These are phyloP conservation scores for Acanthochlamys bracteata DNA, from an alignment of 106 monocot genomes.

Conservation along the genomic window DNA sequence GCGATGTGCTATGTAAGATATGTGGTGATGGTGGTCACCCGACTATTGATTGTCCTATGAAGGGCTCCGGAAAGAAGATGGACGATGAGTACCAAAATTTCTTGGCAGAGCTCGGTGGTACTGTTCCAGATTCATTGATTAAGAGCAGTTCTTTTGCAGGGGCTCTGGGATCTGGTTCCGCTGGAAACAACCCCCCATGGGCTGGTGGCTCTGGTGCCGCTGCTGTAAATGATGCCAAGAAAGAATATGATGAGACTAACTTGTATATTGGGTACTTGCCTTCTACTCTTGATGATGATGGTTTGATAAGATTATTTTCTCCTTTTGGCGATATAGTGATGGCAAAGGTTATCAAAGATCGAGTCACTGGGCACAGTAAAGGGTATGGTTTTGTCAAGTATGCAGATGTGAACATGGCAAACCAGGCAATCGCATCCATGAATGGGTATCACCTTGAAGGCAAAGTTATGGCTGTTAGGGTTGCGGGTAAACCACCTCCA, in stretches of 20 bases:
- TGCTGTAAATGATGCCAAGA: constrained; percentile 40
- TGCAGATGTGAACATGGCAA: constrained; percentile 57
- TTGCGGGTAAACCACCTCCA: constrained; percentile 86
- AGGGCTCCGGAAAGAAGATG: constrained; percentile 83
- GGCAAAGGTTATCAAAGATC: constrained; percentile 93
- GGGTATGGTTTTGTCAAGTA: constrained; percentile 98
- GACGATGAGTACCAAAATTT: constrained; percentile 95
- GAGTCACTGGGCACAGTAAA: constrained; percentile 60
- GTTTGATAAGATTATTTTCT: constrained; percentile 61
- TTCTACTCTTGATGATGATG: constrained; percentile 68
- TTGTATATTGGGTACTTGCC: constrained; percentile 88
- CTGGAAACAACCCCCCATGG: constrained; percentile 59
- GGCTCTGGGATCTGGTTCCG: constrained; percentile 31
- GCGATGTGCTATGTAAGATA: constrained; percentile 78
- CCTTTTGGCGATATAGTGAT: constrained; percentile 85
- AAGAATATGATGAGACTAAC: constrained; percentile 88
- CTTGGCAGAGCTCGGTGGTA: constrained; percentile 77
- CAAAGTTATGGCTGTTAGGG: constrained; percentile 71
- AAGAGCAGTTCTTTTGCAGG: constrained; percentile 25
- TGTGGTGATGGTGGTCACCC: constrained; percentile 96
- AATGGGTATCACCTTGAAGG: constrained; percentile 83
- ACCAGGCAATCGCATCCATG: constrained; percentile 72
- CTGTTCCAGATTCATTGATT: constrained; percentile 56
- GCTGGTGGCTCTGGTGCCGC: constrained; percentile 11
- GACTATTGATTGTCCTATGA: constrained; percentile 86